A percentile compares a stretch with the other conserved stretches of the same genome.
These are phyloP conservation scores for Oenanthe javanica DNA, from an alignment of 140 eudicot genomes.

Conservation along the genomic window DNA sequence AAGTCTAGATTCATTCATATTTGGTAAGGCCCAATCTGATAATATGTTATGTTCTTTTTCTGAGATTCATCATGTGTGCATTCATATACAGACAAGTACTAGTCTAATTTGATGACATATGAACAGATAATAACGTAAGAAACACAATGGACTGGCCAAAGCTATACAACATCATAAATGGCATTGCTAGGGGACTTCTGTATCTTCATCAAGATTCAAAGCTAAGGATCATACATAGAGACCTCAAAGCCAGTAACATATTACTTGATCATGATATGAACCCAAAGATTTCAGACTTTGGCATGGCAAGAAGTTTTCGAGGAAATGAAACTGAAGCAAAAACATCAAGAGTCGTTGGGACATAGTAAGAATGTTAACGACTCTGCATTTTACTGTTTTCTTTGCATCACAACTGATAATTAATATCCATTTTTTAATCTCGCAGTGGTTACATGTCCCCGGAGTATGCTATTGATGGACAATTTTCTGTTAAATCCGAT, in stretches of 20 bases:
- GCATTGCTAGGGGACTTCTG: background rate
- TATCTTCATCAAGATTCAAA: background rate
- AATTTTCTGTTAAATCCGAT: conserved; percentile 1
- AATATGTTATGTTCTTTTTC: background rate
- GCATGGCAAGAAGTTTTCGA: background rate
- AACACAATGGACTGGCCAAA: background rate
- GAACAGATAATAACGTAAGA: background rate
- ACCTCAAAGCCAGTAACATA: background rate
- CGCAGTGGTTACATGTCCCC: conserved; percentile 4
- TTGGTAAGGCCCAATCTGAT: background rate
- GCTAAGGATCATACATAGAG: conserved; percentile 6
- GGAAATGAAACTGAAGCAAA: background rate
- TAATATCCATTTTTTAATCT: background rate
- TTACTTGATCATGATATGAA: background rate
- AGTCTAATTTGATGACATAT: background rate
- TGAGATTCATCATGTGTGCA: background rate
- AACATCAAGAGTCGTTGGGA: background rate
- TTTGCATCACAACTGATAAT: background rate
- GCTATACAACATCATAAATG: background rate
- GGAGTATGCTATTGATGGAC: background rate
- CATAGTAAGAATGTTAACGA: background rate
- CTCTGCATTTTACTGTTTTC: background rate
- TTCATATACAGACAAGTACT: background rate
- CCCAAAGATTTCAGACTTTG: conserved; percentile 1
- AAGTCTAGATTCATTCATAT: background rate